Percentiles rank a stretch among this genome's conserved stretches.
Evolutionary conservation across 1,284 basidiomycete species (phyloP).

Genomic region (Leccinum angustisporum): DNA sequence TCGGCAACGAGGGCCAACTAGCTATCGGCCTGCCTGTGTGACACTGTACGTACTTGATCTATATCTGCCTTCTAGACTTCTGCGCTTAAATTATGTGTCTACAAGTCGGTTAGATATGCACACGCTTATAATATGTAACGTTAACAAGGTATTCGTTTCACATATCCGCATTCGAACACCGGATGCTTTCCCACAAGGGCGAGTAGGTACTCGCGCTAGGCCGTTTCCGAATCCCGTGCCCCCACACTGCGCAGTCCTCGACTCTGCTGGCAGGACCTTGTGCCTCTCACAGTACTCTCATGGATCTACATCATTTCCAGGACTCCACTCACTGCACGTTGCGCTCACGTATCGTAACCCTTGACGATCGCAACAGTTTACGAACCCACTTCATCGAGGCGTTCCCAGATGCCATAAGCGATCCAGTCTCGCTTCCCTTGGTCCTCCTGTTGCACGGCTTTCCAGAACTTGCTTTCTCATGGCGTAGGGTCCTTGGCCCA

Average conservation of each 20-base stretch:
- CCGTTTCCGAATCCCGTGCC: background rate
- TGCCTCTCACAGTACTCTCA: background rate
- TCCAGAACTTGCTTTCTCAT: constrained; percentile 64
- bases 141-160: constrained; percentile 12
- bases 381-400: constrained; percentile 55
- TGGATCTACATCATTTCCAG: constrained; percentile 18
- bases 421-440: constrained; percentile 38
- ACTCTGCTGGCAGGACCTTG: background rate
- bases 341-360: constrained; percentile 20
- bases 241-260: background rate
- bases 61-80: background rate
- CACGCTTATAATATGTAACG: background rate
- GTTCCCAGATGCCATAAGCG: constrained; percentile 29
- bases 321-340: constrained; percentile 14
- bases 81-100: background rate
- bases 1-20: background rate
- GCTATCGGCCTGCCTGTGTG: background rate
- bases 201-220: background rate
- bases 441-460: constrained; percentile 65
- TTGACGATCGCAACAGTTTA: constrained; percentile 40
- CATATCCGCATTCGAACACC: constrained; percentile 2
- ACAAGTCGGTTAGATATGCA: background rate
- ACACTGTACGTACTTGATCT: constrained; percentile 19
- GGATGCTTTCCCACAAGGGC: background rate
- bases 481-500: constrained; percentile 56